Evolutionary conservation across 371 early-diverging fungal species (phyloP).

Genomic region (Mucor irregularis): DNA sequence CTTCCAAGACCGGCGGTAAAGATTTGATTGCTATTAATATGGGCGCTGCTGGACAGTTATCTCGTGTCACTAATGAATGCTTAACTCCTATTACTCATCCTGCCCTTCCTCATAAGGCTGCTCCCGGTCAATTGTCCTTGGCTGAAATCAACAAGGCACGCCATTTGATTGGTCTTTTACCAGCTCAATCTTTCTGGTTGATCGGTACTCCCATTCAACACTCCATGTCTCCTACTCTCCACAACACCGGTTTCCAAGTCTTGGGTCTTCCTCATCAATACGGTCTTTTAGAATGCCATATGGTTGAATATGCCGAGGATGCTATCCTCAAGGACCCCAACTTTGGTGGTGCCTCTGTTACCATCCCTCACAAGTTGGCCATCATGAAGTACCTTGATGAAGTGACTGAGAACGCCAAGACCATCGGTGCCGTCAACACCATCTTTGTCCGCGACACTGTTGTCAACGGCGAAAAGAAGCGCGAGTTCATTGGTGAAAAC

Average conservation of each 20-base stretch:
- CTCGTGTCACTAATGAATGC: slow-evolving; percentile 82
- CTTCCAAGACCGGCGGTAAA: slow-evolving; percentile 36
- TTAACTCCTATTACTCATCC: slow-evolving; percentile 95
- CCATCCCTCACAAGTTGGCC: slow-evolving; percentile 92
- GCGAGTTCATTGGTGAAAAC: slow-evolving; percentile 81
- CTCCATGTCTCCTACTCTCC: slow-evolving; percentile 90
- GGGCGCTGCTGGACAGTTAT: slow-evolving; percentile 87
- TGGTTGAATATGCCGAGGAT: slow-evolving; percentile 63
- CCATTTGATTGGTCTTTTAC: slow-evolving; percentile 68
- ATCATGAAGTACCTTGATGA: slow-evolving; percentile 74
- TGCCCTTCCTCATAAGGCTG: slow-evolving; percentile 77
- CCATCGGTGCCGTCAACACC: slow-evolving; percentile 95
- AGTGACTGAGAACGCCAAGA: slow-evolving; percentile 74
- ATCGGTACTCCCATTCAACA: slow-evolving; percentile 91
- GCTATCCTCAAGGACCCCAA: slow-evolving; percentile 53
- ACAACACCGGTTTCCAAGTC: slow-evolving; percentile 87
- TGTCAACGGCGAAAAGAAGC: slow-evolving; percentile 40
- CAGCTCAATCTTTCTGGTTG: slow-evolving; percentile 74
- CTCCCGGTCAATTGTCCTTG: slow-evolving; percentile 94
- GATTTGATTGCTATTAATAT: slow-evolving; percentile 94
- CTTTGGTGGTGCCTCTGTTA: slow-evolving; percentile 95
- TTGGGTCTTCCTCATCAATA: slow-evolving; percentile 87
- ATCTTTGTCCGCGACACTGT: slow-evolving; percentile 55
- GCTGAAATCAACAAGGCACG: slow-evolving; percentile 77
- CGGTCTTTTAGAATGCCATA: slow-evolving; percentile 70